Evolutionary conservation across 2,329 filamentous ascomycete genomes (phyloP), one percentile per base, ranked within the genome.

Genomic region (Neofusicoccum umdonicola): DNA sequence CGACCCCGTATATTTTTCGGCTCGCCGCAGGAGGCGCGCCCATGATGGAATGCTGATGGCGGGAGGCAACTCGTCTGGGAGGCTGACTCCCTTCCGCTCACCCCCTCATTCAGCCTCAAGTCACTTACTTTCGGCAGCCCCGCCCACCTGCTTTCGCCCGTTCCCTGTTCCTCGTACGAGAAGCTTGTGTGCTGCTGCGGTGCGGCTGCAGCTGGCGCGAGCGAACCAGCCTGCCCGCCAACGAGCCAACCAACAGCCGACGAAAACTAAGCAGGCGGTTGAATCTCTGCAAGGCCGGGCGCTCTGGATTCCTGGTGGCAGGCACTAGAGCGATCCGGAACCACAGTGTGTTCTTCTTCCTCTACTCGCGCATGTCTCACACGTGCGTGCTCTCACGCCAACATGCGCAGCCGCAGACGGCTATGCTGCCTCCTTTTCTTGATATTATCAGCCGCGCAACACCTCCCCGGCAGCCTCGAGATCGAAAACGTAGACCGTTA

Each of bases 1-100:
- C 56, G 31, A 60, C 56, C 56, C 42, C 42, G 56, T 60, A 47
- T 60, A 60, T 47, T 37, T 17, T 13, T 47, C 56, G 56, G 56
- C 42, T 60, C 31, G 56, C 56, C 56, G 56, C 56, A 47, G 56
- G 31, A 60, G 31, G 56, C 56, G 42, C 41, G 42, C 22, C 56
- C 39, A 44, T 44, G 39, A 57, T 57, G 42, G 41, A 13, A 13
- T 22, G 41, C 15, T 47, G 54, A 58, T 58, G 54, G 12, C 39
- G 27, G 22, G 54, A 42, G 54, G 54, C 39, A 22, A 17, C 19
- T 15, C 2, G 15, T 42, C 22, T n/a, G 22, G 51, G 51, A 34
- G 31, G 48, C 48, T 35, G 48, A 52, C 22, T 15, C n/a, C 15
- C 5, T 56, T 27, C 15, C 37, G 52, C 42, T 31, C 41, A 11